Evolutionary conservation across 75 land plant genomes (phyloP).

Genomic region (Pinus taeda): DNA sequence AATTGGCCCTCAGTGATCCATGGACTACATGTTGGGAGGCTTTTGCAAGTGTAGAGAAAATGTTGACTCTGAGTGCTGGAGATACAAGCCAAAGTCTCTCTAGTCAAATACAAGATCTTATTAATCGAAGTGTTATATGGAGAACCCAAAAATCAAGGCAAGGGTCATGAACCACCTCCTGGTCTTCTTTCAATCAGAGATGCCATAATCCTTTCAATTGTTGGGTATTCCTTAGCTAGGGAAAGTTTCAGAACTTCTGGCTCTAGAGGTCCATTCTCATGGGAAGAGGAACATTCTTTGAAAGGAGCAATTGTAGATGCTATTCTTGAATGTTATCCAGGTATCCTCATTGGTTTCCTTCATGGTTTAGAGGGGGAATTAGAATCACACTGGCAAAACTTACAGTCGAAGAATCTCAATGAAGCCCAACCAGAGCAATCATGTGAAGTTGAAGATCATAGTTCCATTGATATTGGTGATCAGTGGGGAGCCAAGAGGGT

Average conservation of each 20-base stretch:
- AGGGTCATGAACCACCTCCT: conserved; percentile 13
- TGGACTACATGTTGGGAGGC: conserved; percentile 76
- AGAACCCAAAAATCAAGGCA: conserved; percentile 14
- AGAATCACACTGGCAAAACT: conserved; percentile 41
- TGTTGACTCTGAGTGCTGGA: conserved; percentile 62
- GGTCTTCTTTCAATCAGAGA: conserved; percentile 71
- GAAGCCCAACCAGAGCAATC: conserved; percentile 15
- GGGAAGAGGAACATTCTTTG: conserved; percentile 86
- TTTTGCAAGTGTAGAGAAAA: conserved; percentile 83
- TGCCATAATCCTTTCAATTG: conserved; percentile 73
- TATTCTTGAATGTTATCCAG: conserved; percentile 58
- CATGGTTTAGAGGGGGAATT: conserved; percentile 67
- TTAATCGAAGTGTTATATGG: conserved; percentile 42
- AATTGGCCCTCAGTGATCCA: conserved; percentile 44
- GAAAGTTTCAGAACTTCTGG: conserved; percentile 64
- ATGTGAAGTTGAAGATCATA: conserved; percentile 9
- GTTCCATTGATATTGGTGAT: conserved; percentile 63
- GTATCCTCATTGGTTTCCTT: conserved; percentile 61
- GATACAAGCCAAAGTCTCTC: conserved; percentile 86
- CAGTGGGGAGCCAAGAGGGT: conserved; percentile 89
- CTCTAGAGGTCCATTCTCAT: conserved; percentile 77
- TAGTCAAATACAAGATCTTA: conserved; percentile 76
- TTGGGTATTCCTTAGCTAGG: conserved; percentile 91
- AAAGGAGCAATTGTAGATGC: conserved; percentile 88
- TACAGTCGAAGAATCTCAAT: conserved; percentile 15